Conservation (phyloP, 1,139 yeast species). For the Geotrichum europaeum region DNA sequence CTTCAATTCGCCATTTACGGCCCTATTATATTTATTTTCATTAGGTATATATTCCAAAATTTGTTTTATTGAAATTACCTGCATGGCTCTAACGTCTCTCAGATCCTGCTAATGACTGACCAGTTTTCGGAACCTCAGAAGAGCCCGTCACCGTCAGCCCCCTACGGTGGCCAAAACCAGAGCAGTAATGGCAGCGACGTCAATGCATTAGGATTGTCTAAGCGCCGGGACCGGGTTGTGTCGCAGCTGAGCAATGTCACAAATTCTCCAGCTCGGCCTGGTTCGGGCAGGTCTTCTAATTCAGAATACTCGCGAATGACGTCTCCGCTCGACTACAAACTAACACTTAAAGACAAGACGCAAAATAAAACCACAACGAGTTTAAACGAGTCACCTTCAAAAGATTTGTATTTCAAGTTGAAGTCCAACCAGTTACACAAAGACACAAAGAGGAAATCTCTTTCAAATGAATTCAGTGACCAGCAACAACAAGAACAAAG, state of each 20-base stretch:
- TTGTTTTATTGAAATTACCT: neutral
- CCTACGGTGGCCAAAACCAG: neutral
- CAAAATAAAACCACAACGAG: neutral
- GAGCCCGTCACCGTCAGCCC: neutral
- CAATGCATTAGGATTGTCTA: neutral
- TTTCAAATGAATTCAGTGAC: neutral
- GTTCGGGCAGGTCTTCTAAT: neutral
- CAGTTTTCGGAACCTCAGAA: neutral
- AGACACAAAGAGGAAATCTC: neutral
- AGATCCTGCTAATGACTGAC: neutral
- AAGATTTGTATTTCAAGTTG: neutral
- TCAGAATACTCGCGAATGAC: neutral
- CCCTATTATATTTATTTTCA: neutral
- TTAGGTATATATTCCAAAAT: neutral
- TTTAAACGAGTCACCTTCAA: neutral
- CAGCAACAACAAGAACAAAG: neutral
- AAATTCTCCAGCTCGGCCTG: neutral
- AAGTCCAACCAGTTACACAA: neutral
- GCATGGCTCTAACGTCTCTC: neutral
- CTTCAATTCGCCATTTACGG: neutral
- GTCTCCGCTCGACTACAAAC: conserved; percentile 2
- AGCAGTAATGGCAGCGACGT: neutral
- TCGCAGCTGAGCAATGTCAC: conserved; percentile 2
- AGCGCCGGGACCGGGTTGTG: neutral
- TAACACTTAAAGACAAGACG: neutral